phyloP scores from a whole-genome alignment of 23 red algal species.

The Pyropia yezoensis region DNA sequence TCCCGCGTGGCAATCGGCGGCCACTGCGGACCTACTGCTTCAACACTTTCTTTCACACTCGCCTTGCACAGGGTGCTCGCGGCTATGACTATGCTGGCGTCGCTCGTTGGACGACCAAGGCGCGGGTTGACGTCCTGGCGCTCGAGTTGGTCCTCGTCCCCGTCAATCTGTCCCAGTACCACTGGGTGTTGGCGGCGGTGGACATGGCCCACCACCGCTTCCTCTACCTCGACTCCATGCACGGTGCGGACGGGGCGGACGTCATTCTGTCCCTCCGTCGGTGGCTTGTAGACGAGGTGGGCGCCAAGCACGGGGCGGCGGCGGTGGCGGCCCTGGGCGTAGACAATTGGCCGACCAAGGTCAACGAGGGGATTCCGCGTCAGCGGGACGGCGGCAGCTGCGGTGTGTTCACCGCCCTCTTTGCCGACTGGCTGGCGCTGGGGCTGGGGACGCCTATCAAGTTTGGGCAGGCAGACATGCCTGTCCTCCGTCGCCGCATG shows the following conservation, averaged over 20 bases:
- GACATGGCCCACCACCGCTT: conserved; percentile 29
- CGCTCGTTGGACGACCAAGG: conserved; percentile 39
- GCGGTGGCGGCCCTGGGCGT: conserved; percentile 14
- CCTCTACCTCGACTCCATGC: conserved; percentile 49
- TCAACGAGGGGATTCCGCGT: conserved; percentile 35
- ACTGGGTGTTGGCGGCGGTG: conserved; percentile 66
- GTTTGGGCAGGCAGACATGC: conserved; percentile 2
- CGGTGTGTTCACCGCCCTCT: conserved; percentile 51
- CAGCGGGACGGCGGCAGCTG: conserved; percentile 64
- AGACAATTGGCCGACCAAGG: conserved; percentile 18
- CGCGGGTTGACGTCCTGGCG: conserved; percentile 9
- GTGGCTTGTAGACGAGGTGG: conserved; percentile 61
- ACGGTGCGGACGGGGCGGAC: conserved; percentile 9
- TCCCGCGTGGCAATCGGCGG: background rate
- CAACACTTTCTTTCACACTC: conserved; percentile 72
- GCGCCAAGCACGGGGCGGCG: conserved; percentile 29
- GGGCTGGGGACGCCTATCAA: background rate
- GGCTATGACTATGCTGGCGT: conserved; percentile 43
- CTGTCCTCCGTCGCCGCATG: background rate
- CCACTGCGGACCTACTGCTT: conserved; percentile 62
- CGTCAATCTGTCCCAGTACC: conserved; percentile 60
- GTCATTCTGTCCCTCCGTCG: conserved; percentile 24
- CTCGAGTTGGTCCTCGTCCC: conserved; percentile 53
- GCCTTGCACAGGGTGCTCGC: conserved; percentile 22
- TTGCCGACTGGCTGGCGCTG: conserved; percentile 40